Evolutionary conservation across 257 asterid species (phyloP).

Genomic region (Solanum lignicaule): DNA sequence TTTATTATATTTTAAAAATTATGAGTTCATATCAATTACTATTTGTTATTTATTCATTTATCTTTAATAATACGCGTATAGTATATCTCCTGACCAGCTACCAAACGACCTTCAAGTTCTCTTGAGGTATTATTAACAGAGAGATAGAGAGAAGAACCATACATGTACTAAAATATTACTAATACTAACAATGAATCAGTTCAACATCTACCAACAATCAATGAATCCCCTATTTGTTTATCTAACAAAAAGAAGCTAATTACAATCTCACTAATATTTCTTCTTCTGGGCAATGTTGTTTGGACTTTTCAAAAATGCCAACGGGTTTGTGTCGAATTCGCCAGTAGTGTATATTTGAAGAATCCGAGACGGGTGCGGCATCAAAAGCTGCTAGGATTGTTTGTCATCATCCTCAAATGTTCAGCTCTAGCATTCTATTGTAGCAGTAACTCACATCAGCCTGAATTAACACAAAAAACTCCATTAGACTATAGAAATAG

Average conservation of each 20-base stretch:
- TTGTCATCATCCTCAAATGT: background rate
- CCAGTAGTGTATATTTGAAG: too few relatives aligned
- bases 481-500: background rate
- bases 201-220: background rate
- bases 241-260: conserved; percentile 1
- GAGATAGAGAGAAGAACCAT: conserved; percentile 16
- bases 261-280: background rate
- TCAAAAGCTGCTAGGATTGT: too few relatives aligned
- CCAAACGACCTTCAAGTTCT: background rate
- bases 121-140: conserved; percentile 18
- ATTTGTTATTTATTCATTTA: background rate
- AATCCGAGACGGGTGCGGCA: too few relatives aligned
- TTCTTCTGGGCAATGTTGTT: background rate
- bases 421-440: background rate
- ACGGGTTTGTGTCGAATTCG: too few relatives aligned
- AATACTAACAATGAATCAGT: conserved; percentile 18
- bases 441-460: background rate
- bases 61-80: too few relatives aligned
- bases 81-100: background rate
- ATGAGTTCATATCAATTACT: too few relatives aligned
- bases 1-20: too few relatives aligned
- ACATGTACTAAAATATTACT: conserved; percentile 16
- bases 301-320: too few relatives aligned
- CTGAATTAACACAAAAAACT: background rate
- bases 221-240: background rate